Base-by-base conservation (phyloP, 2,329 filamentous ascomycete genomes). In the Claviceps sp. region DNA sequence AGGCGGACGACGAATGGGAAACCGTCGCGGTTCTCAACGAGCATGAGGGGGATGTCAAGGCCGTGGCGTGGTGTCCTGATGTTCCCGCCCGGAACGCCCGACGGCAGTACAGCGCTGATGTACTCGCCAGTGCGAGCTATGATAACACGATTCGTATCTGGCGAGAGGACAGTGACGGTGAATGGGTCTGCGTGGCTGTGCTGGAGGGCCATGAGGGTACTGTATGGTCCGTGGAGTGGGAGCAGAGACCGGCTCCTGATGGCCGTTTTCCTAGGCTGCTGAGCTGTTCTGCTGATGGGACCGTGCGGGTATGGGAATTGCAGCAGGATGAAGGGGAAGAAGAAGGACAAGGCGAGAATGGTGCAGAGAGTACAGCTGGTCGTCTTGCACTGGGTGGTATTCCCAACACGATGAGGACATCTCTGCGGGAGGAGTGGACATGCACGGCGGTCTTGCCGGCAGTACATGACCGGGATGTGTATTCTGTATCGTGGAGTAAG, bases 1-100 rank as follows among this genome's bases (percentile, higher is more conserved):
- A 86, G 58, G 86, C 84, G 16, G 90, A 95, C 51, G 91, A 95
- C 65, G 93, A 97, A 65, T 97, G 90, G 73, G 93, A 98, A 75
- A 97, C 93, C 1, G 83, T 97, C 16, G 93, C 91, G 0, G 91
- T 97, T 50, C 76, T 97, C 61, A 88, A 87, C 68, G 93, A 97
- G 69, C 93, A 98, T 65, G 86, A 90, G 46, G 90, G 87, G 22
- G 93, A 98, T 68, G 90, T 98, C 58, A 98, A 98, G 67, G 88
- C 83, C 57, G 87, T 98, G 1, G 80, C 83, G 2, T 98, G 93
- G 93, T 90, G 93, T 64, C 88, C 88, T 0, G 81, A 83, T 50
- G 78, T 76, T 22, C 71, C 73, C 11, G 74, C 72, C 23, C 68
- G 76, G 23, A 71, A 68, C 52, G 60, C 66, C 17, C 62, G 66